Evolutionary conservation across 345 rosid species (phyloP).

Genomic region (Xanthoceras sorbifolium): DNA sequence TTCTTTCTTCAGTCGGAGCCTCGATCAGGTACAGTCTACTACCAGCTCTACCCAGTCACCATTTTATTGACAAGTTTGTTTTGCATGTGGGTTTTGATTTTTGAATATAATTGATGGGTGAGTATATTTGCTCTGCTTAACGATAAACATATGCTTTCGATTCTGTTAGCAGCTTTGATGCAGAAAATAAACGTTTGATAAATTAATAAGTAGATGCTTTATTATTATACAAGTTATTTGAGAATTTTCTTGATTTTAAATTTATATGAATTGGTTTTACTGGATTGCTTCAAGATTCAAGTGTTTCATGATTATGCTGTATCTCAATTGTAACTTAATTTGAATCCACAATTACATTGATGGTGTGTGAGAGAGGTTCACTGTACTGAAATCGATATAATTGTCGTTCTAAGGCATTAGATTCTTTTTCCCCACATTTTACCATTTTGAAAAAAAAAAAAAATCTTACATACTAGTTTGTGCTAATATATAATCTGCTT

Average conservation of each 20-base stretch:
- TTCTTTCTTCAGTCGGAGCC: slow-evolving; percentile 10
- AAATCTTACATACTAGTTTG: no score
- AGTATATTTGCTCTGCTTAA: neutral
- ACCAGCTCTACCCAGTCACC: neutral
- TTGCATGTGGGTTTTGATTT: neutral
- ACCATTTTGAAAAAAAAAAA: no score
- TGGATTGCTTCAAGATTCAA: neutral
- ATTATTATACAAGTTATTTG: neutral
- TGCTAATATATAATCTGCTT: no score
- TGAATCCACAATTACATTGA: no score
- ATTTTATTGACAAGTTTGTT: no score
- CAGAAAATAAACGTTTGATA: no score
- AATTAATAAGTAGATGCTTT: neutral
- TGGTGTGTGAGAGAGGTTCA: no score
- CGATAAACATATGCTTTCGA: neutral
- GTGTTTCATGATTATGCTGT: neutral
- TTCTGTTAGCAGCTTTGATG: neutral
- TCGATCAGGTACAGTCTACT: slow-evolving; percentile 8
- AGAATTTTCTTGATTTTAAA: neutral
- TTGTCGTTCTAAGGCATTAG: no score
- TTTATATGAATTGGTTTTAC: neutral
- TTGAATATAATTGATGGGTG: neutral
- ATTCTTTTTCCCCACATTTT: no score
- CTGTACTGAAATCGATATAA: no score
- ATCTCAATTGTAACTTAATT: no score